These are phyloP conservation scores for Medicago arabica DNA, from an alignment of 306 rosid species.

Conservation along the genomic window DNA sequence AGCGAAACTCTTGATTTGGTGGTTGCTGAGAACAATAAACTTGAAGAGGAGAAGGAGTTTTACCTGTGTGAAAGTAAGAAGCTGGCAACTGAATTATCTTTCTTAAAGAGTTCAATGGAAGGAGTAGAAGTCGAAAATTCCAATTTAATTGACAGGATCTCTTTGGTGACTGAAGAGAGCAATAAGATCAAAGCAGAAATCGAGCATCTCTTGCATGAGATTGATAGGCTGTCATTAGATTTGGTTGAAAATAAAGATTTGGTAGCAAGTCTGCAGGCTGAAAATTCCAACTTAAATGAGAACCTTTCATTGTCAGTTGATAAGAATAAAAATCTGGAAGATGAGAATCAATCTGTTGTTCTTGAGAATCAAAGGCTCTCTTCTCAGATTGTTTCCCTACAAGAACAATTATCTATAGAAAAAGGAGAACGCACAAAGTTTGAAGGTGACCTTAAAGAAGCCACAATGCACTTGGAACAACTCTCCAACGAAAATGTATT, in stretches of 20 bases:
- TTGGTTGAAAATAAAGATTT: conserved; percentile 58
- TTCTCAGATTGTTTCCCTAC: conserved; percentile 59
- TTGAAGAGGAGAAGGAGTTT: conserved; percentile 61
- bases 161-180: conserved; percentile 63
- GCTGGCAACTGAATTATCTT: conserved; percentile 61
- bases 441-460: conserved; percentile 64
- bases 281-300: conserved; percentile 57
- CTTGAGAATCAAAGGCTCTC: conserved; percentile 62
- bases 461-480: conserved; percentile 58
- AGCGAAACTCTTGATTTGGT: conserved; percentile 53
- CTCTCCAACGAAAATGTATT: conserved; percentile 64
- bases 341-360: conserved; percentile 56
- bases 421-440: conserved; percentile 55
- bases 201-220: conserved; percentile 55
- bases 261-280: conserved; percentile 58
- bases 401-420: conserved; percentile 58
- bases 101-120: conserved; percentile 51
- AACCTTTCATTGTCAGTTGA: conserved; percentile 59
- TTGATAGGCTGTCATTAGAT: conserved; percentile 60
- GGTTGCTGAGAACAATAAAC: conserved; percentile 58
- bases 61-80: conserved; percentile 61
- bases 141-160: conserved; percentile 54
- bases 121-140: conserved; percentile 66
- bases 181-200: conserved; percentile 56
- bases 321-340: conserved; percentile 62